A percentile compares a stretch with the other conserved stretches of the same genome.
Evolutionary conservation across 2,329 filamentous ascomycete genomes (phyloP).

Genomic region (Massarina eburnea): DNA sequence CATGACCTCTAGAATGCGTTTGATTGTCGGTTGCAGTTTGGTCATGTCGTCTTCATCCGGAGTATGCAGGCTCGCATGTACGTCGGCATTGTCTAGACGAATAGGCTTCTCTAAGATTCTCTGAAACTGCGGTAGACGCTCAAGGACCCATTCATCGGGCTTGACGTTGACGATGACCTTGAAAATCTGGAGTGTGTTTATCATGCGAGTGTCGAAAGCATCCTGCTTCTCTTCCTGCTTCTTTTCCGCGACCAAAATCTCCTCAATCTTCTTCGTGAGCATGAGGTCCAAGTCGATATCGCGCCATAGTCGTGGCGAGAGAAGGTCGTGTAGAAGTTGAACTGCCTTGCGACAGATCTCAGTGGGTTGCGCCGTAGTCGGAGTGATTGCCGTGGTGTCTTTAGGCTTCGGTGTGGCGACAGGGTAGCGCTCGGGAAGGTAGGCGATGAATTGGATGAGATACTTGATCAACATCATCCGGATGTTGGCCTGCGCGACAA

Average conservation of each 20-base stretch:
- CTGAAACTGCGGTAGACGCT: conserved; percentile 75
- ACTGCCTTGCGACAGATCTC: conserved; percentile 88
- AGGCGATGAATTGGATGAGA: conserved; percentile 90
- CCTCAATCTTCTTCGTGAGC: conserved; percentile 86
- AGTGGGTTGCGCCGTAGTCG: conserved; percentile 55
- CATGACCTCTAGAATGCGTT: conserved; percentile 83
- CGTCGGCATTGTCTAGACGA: conserved; percentile 83
- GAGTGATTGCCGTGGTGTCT: conserved; percentile 32
- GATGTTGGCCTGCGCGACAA: conserved; percentile 54
- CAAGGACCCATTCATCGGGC: conserved; percentile 85
- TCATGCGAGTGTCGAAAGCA: conserved; percentile 79
- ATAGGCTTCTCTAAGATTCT: conserved; percentile 88
- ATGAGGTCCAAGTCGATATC: conserved; percentile 83
- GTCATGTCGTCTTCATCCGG: conserved; percentile 65
- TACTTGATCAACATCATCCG: conserved; percentile 89
- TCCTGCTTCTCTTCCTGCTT: conserved; percentile 58
- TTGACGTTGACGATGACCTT: conserved; percentile 88
- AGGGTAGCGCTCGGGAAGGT: conserved; percentile 81
- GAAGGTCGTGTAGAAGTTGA: conserved; percentile 75
- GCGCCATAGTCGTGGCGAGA: conserved; percentile 87
- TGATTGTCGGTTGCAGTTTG: conserved; percentile 70
- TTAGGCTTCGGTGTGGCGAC: conserved; percentile 55
- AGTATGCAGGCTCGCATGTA: conserved; percentile 88
- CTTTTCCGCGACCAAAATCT: conserved; percentile 74
- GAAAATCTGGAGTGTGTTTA: conserved; percentile 92